Evolutionary conservation across 768 basidiomycete genomes (phyloP).

Genomic region (Austroboletus eburneus): DNA sequence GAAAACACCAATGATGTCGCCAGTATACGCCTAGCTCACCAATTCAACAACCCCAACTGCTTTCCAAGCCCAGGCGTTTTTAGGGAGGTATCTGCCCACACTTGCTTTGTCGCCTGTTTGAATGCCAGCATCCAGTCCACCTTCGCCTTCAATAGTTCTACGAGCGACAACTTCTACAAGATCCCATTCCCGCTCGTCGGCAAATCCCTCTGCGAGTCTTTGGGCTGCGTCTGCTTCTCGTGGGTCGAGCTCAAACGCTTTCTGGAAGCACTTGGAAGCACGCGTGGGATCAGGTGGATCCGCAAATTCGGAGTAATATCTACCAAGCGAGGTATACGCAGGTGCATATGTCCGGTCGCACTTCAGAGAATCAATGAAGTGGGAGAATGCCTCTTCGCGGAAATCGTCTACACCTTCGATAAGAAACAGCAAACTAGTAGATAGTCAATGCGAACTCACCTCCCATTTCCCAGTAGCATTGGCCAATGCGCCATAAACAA

Average conservation of each 20-base stretch:
- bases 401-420: conserved; percentile 36
- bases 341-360: conserved; percentile 75
- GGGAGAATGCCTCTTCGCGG: conserved; percentile 66
- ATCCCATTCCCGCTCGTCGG: conserved; percentile 92
- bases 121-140: conserved; percentile 62
- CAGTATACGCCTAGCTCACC: conserved; percentile 47
- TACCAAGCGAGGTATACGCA: conserved; percentile 89
- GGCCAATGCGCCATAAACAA: conserved; percentile 83
- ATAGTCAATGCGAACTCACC: conserved; percentile 41
- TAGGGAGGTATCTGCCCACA: conserved; percentile 56
- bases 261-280: conserved; percentile 94
- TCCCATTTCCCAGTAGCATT: conserved; percentile 65
- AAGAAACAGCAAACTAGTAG: background rate
- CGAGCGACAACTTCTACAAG: conserved; percentile 92
- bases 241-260: conserved; percentile 95
- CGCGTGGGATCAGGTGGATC: conserved; percentile 76
- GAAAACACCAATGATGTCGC: background rate
- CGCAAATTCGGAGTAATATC: conserved; percentile 74
- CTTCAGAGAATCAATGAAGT: conserved; percentile 79
- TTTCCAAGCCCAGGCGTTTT: conserved; percentile 98
- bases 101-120: conserved; percentile 38
- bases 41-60: conserved; percentile 88
- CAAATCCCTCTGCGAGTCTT: conserved; percentile 83
- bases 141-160: conserved; percentile 91
- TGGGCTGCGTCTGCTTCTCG: conserved; percentile 82